Conservation (phyloP, 768 basidiomycete species). For the Russula sp. region DNA sequence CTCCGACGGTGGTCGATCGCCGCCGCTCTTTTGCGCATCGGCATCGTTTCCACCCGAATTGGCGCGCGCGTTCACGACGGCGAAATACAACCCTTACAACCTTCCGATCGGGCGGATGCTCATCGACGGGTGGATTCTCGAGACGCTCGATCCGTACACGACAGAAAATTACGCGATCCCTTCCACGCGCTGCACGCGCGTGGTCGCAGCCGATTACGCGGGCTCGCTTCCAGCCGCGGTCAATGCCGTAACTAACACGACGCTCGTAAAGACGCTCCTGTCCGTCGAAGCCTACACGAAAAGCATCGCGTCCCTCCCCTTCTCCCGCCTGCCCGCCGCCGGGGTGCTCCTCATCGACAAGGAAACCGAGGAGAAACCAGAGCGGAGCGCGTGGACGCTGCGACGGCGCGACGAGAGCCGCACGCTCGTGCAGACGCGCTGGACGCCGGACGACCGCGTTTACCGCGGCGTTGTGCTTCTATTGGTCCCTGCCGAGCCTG, state of each 20-base stretch:
- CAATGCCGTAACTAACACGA: constrained; percentile 79
- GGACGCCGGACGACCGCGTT: constrained; percentile 42
- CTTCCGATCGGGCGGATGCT: constrained; percentile 78
- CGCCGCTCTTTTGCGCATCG: constrained; percentile 76
- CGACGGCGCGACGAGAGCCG: constrained; percentile 54
- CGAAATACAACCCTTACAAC: constrained; percentile 69
- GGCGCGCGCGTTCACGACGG: constrained; percentile 44
- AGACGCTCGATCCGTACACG: constrained; percentile 94
- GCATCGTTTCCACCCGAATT: constrained; percentile 75
- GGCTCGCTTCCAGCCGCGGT: constrained; percentile 80
- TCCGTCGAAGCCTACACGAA: constrained; percentile 72
- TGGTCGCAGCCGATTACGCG: constrained; percentile 81
- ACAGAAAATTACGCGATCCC: constrained; percentile 93
- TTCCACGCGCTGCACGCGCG: constrained; percentile 79
- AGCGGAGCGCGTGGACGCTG: constrained; percentile 49
- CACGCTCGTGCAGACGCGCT: constrained; percentile 50
- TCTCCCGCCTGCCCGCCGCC: constrained; percentile 61
- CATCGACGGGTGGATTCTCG: constrained; percentile 92
- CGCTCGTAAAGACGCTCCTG: constrained; percentile 65
- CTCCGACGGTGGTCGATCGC: constrained; percentile 27
- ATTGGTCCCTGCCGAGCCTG: constrained; percentile 26
- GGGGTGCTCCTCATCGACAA: constrained; percentile 54
- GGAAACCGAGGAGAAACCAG: constrained; percentile 41
- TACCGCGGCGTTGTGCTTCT: constrained; percentile 51
- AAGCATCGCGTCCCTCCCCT: constrained; percentile 55